Base-by-base conservation (phyloP, 2,329 filamentous ascomycete genomes). In the Aspergillus sp. region DNA sequence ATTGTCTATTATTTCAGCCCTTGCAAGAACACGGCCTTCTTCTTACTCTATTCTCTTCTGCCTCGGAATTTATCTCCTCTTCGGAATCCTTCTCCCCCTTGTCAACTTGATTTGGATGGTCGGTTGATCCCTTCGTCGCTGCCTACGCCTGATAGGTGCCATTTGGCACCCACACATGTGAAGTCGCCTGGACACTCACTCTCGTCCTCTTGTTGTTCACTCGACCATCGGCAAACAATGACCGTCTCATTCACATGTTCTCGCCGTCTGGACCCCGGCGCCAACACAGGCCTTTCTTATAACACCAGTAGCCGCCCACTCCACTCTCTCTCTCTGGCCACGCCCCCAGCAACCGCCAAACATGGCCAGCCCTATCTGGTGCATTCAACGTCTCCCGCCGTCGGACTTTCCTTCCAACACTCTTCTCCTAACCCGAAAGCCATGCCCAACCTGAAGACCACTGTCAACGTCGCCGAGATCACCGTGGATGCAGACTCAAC, bases 181-280 rank as follows among this genome's bases (percentile, higher is more conserved):
- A 59, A 54, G 19, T 42, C 20, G 38, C 22, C 36, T 19, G 47
- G 33, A 26, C 36, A n/a, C 13, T 26, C 36, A 35, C 16, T 47
- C 14, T 38, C 30, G 20, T 30, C n/a, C 16, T 44, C 19, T 44
- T 40, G 40, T 32, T 33, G 9, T 19, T 45, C 17, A 16, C 20
- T 19, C 19, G 24, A 47, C 38, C 9, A 7, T 41, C 40, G 36
- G 36, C 41, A 48, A 36, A 33, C 30, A 16, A 54, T 43, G 16
- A 57, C 17, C 19, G 40, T 58, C 20, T 57, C 63, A 45, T 56
- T 67, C 65, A 68, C 64, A 67, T 67, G 65, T 50, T 57, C 56
- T 56, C 58, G 49, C 52, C 52, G 56, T 51, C 47, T 59, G 52
- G 50, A 59, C 41, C 48, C 51, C 16, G 51, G 53, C 51, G 57